Base-by-base conservation (phyloP, 2,329 filamentous ascomycete genomes). In the Ustulina deusta region DNA sequence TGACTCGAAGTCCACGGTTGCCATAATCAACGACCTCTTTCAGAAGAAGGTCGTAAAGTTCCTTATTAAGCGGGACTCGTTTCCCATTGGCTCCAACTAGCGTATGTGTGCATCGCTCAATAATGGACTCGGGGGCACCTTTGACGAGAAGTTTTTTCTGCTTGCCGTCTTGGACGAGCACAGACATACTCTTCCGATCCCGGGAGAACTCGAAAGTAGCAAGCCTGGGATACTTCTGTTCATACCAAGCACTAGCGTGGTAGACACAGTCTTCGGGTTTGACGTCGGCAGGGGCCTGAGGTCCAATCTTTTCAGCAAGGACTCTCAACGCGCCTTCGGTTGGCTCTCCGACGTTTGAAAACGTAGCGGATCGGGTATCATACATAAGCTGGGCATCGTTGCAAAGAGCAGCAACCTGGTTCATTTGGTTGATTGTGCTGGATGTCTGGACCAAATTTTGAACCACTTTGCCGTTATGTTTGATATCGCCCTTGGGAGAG, bases 141-240 rank as follows among this genome's bases (percentile, higher is more conserved):
- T 99, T 99, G 72, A 99, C 94, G 56, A 99, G 87, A 11, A 99
- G 89, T 79, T 91, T 94, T 82, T 96, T 89, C 60, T 89, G 81
- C 57, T 85, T 84, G 63, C 87, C 90, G 62, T 87, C 86, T 72
- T 91, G 87, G 70, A 97, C 93, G 66, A 98, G 84, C 40, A 99
- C 97, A 55, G 96, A 99, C 96, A 99, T 99, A 81, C 95, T 98
- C 88, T 99, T 99, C 70, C 96, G 90, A 81, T 99, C 96, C 74
- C 96, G 90, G 1, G 96, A 98, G 82, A 99, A 99, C 79, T 99
- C 96, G 75, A 93, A 99, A 11, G 94, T 97, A 9, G 94, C 91
- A 64, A 97, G 85, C 48, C 91, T 89, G 60, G 89, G 89, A 57
- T 90, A 88, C 73, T 88, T 87, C 73, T 89, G 86, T 82, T 97